Conservation (phyloP, 2,329 filamentous ascomycete species). For the Aspergillus sp. region DNA sequence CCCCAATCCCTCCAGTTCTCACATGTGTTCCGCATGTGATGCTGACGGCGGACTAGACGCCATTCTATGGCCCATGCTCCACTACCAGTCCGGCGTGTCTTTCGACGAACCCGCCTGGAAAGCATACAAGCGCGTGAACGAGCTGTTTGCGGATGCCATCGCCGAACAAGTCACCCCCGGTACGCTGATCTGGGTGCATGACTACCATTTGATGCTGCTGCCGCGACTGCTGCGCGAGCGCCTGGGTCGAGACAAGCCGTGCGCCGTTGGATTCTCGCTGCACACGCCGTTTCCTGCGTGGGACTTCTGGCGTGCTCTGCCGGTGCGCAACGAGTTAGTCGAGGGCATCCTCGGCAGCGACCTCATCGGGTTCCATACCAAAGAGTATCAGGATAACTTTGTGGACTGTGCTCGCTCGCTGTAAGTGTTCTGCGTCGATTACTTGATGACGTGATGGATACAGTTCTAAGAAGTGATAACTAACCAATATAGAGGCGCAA, state of each 20-base stretch:
- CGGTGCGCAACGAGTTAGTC: slow-evolving; percentile 80
- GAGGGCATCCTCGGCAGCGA: slow-evolving; percentile 82
- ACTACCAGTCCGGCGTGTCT: slow-evolving; percentile 93
- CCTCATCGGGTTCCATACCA: slow-evolving; percentile 96
- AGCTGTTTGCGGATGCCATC: slow-evolving; percentile 81
- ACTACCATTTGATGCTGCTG: slow-evolving; percentile 95
- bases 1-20: neutral
- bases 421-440: slow-evolving; percentile 41
- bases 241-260: slow-evolving; percentile 69
- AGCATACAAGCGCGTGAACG: slow-evolving; percentile 85
- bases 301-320: slow-evolving; percentile 89
- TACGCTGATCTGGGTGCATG: slow-evolving; percentile 91
- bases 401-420: slow-evolving; percentile 83
- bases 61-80: slow-evolving; percentile 94
- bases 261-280: slow-evolving; percentile 93
- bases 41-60: slow-evolving; percentile 59
- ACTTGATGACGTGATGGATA: too few species aligned
- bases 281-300: slow-evolving; percentile 92
- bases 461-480: neutral
- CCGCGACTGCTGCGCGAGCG: slow-evolving; percentile 79
- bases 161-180: slow-evolving; percentile 78
- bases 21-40: neutral
- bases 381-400: slow-evolving; percentile 91
- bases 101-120: slow-evolving; percentile 88
- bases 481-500: slow-evolving; percentile 29